Evolutionary conservation across 2,329 filamentous ascomycete species (phyloP), one percentile per base, ranked within the genome.

Genomic region (Pseudocercospora macadamiae): DNA sequence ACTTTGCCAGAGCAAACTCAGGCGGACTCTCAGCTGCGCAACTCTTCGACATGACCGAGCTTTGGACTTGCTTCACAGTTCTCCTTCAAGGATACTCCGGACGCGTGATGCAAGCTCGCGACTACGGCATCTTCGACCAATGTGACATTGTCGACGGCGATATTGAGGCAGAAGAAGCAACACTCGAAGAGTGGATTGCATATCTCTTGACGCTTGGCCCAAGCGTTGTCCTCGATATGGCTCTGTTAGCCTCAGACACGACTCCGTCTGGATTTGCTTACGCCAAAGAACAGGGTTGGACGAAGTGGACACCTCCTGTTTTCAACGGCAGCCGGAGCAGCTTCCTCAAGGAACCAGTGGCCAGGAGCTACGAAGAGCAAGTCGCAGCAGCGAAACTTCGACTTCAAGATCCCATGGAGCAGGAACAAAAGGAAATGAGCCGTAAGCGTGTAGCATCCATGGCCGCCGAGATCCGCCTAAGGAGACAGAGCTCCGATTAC

Each of bases 41-140:
- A 64, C 75, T 88, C 8, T 86, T 85, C 63, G 84, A 87, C 67
- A 86, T 88, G 78, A 84, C 79, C 36, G 86, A 88, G 66, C 77
- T 88, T 9, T 88, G 85, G 85, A 84, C 81, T 8, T 87, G 85
- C 65, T 69, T 88, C 37, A 77, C 79, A 18, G 79, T 82, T 4
- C 72, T 88, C 6, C 71, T 88, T 2, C 80, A 83, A 52, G 79
- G 78, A 8, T 80, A 86, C 49, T 80, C 82, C 57, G 83, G 80
- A 1, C 80, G 80, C 53, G 80, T 79, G 25, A 74, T 76, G 19
- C 79, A 85, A 65, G 85, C 85, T 21, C 76, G 83, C 26, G 74
- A 78, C 28, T 78, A 75, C 57, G 85, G 85, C 4, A 73, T 88
- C 28, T 88, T 82, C 65, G 80, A 85, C 23, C 68, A 71, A 12